Base-by-base conservation (phyloP, 2,329 filamentous ascomycete species). In the Herpotrichia juniperi region DNA sequence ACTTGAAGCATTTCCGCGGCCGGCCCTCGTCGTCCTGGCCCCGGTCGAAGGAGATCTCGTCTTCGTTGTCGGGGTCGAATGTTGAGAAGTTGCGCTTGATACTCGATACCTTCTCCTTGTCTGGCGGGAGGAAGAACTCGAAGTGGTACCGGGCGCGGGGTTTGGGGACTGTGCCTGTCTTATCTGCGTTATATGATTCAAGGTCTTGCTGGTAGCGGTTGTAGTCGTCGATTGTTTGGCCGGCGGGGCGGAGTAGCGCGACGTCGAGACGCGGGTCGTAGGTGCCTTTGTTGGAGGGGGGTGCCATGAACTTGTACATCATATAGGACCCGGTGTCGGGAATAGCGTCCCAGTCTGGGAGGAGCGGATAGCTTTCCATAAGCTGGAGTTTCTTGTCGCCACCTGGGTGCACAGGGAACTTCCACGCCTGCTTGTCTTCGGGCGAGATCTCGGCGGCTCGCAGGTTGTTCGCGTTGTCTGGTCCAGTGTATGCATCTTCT, bases 401-500 rank as follows among this genome's bases (percentile, higher is more conserved):
- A 6, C n/a, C n/a, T 7, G 85, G 85, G 65, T 88, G 83, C 53
- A 80, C 79, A 10, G 85, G 85, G 39, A 78, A 76, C 37, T 79
- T 79, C 85, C 85, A 88, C 2, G 84, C 84, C 50, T 81, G 78
- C 16, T 75, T 72, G 57, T 87, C 85, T 34, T 80, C 78, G 24
- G 81, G 77, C 1, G 80, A 80, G 19, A 80, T 71, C 19, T 79
- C 75, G 39, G 83, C 79, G 30, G 82, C 83, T 40, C 81, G 79
- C 26, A 86, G 74, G 19, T 77, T 79, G 31, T 77, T 78, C 2
- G 74, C 69, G 17, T 77, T 80, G 85, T 91, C 82, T 81, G 87
- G 76, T 75, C 85, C 79, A 80, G 84, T 79, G 87, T 90, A 78
- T 76, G 86, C 70, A 80, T 87, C 52, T 57, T 85, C 79, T 11